Base-by-base conservation (phyloP, 352 stramenopile species). In the Globisporangium rhizosaccharum region DNA sequence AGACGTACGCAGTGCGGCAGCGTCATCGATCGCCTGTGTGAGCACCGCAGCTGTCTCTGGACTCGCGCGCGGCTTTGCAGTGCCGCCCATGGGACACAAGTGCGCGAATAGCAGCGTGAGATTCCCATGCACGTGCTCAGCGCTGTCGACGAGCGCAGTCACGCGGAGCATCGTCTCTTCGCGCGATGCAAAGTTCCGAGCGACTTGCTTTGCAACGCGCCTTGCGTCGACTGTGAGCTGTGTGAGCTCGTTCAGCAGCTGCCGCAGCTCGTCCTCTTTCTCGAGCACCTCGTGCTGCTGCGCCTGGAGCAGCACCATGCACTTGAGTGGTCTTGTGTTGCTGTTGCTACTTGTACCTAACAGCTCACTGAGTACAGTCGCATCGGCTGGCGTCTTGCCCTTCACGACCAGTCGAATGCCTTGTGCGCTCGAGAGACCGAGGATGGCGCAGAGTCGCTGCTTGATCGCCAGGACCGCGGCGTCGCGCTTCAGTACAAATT, bases 231-330 rank as follows among this genome's bases (percentile, higher is more conserved):
- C 51, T 23, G 85, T 70, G 3, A 76, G 57, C 26, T 64, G 64
- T 12, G 73, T 71, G n/a, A 89, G 62, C 26, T 87, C 79, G 63
- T 89, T 88, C 30, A 85, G 70, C 42, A 88, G 67, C 39, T 71
- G 63, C 41, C 71, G 74, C 25, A 91, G 68, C n/a, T 86, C 73
- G 26, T 87, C 72, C 41, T 87, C 73, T 44, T 82, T 82, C 62
- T 90, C 81, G 26, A 79, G 57, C 26, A 87, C 56, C 18, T 74
- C 68, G 59, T 92, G 78, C 53, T 87, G 76, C 58, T 80, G 73
- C 1, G 65, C 76, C 30, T 84, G 66, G 2, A 92, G 66, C 30
- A 92, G 56, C 58, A 80, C 76, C 82, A 92, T 90, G 46, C 70
- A 82, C 70, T 88, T 92, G 63, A 92, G 28, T 36, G 61, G 30